Conservation (phyloP, 2,329 filamentous ascomycete genomes). For the Apiospora sp. region DNA sequence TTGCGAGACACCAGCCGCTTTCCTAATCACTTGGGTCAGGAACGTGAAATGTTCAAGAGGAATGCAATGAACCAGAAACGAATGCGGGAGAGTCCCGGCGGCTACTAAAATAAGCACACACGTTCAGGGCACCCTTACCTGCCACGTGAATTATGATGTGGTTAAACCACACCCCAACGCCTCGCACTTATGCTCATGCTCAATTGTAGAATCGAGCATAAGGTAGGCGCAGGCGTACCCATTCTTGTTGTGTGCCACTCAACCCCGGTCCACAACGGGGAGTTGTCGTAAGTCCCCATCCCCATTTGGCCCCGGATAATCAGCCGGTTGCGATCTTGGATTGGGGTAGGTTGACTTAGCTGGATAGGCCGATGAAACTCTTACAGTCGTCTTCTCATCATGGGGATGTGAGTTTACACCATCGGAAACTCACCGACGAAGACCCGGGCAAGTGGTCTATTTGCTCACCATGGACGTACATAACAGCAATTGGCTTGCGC, state of each 20-base stretch:
- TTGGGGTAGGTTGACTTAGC: slow-evolving; percentile 1
- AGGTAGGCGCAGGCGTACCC: slow-evolving; percentile 4
- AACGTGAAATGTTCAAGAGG: not conserved
- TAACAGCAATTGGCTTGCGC: not conserved
- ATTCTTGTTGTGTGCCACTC: not conserved
- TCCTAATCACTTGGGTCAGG: slow-evolving; percentile 2
- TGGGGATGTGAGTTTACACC: slow-evolving; percentile 2
- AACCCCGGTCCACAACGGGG: slow-evolving; percentile 4
- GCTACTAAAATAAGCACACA: slow-evolving; percentile 3
- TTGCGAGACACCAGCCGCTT: not conserved
- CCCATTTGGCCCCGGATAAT: slow-evolving; percentile 5
- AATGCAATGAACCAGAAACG: slow-evolving; percentile 1
- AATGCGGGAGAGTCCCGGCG: not conserved
- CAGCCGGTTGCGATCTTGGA: slow-evolving; percentile 13
- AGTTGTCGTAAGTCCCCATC: slow-evolving; percentile 20
- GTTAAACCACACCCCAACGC: not conserved
- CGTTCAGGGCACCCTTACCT: not conserved
- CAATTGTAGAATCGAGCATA: not conserved
- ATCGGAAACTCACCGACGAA: not conserved
- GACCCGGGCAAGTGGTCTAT: not conserved
- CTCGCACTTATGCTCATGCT: not conserved
- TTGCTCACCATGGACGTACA: not conserved
- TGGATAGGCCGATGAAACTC: slow-evolving; percentile 7
- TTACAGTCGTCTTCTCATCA: not conserved
- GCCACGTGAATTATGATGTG: not conserved